A percentile compares a stretch with the other conserved stretches of the same genome.
Evolutionary conservation across 352 stramenopile species (phyloP).

Genomic region (Globisporangium ultimum): DNA sequence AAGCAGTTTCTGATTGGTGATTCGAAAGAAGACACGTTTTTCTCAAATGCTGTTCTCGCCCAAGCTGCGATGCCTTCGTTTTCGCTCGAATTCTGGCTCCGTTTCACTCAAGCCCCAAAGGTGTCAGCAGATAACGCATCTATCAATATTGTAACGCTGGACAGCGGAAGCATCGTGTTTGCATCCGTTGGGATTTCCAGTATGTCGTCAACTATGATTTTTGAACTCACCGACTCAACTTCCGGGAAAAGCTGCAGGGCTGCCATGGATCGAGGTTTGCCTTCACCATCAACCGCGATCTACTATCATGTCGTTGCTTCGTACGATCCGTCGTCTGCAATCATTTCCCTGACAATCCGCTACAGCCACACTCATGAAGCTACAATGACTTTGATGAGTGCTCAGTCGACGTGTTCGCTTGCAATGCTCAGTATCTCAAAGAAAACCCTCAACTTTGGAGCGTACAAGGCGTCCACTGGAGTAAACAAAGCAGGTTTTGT

Average conservation of each 20-base stretch:
- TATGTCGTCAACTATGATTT: slow-evolving; percentile 9
- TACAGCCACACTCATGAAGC: slow-evolving; percentile 9
- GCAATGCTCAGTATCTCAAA: slow-evolving; percentile 28
- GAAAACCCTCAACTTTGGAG: slow-evolving; percentile 36
- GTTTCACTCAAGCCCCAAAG: slow-evolving; percentile 8
- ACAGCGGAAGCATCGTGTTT: slow-evolving; percentile 7
- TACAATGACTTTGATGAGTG: slow-evolving; percentile 9
- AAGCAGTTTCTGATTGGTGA: slow-evolving; percentile 41
- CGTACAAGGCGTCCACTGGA: slow-evolving; percentile 3
- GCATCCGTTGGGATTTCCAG: slow-evolving; percentile 5
- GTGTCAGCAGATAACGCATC: neutral
- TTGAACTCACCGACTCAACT: slow-evolving; percentile 23
- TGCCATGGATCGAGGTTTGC: slow-evolving; percentile 1
- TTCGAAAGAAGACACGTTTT: slow-evolving; percentile 44
- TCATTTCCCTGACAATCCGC: slow-evolving; percentile 36
- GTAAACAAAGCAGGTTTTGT: slow-evolving; percentile 23
- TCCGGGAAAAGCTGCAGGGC: slow-evolving; percentile 15
- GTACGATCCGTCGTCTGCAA: slow-evolving; percentile 48
- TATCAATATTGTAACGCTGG: slow-evolving; percentile 13
- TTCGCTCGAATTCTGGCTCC: slow-evolving; percentile 62
- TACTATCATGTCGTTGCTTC: slow-evolving; percentile 60
- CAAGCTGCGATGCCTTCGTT: slow-evolving; percentile 54
- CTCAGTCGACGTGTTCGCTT: slow-evolving; percentile 29
- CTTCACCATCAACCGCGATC: neutral
- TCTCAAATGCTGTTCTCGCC: slow-evolving; percentile 40